Conservation (phyloP, 768 basidiomycete genomes). For the Rhodotorula diobovata region DNA sequence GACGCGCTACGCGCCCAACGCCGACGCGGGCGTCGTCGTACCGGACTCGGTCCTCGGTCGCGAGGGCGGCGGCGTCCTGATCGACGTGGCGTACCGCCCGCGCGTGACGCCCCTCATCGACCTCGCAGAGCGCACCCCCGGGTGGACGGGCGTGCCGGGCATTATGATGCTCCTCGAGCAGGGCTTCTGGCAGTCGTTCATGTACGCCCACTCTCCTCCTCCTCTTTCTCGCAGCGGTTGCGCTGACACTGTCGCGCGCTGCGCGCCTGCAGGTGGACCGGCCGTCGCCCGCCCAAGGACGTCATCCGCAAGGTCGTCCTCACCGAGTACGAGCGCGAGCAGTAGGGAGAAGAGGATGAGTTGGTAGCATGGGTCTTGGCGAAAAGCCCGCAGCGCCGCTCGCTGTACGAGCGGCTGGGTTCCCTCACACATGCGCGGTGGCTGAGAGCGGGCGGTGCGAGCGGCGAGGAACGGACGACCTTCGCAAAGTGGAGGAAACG, state of each 20-base stretch:
- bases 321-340: conserved; percentile 36
- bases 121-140: conserved; percentile 56
- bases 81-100: conserved; percentile 83
- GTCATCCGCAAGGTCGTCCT: conserved; percentile 34
- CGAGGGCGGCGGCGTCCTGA: conserved; percentile 62
- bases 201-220: conserved; percentile 2
- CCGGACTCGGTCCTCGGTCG: conserved; percentile 59
- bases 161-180: conserved; percentile 83
- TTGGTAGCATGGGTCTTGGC: no score
- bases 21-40: conserved; percentile 52
- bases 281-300: conserved; percentile 36
- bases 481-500: no score
- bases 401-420: no score
- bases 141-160: conserved; percentile 70
- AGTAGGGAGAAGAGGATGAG: no score
- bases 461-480: no score
- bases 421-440: no score
- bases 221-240: no score
- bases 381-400: no score
- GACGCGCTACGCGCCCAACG: conserved; percentile 43
- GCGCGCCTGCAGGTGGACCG: conserved; percentile 38
- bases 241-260: no score
- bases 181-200: conserved; percentile 69
- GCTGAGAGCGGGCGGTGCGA: no score
- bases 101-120: conserved; percentile 71